Evolutionary conservation across 2,329 filamentous ascomycete species (phyloP).

Genomic region (Colletotrichum ledebouriae): DNA sequence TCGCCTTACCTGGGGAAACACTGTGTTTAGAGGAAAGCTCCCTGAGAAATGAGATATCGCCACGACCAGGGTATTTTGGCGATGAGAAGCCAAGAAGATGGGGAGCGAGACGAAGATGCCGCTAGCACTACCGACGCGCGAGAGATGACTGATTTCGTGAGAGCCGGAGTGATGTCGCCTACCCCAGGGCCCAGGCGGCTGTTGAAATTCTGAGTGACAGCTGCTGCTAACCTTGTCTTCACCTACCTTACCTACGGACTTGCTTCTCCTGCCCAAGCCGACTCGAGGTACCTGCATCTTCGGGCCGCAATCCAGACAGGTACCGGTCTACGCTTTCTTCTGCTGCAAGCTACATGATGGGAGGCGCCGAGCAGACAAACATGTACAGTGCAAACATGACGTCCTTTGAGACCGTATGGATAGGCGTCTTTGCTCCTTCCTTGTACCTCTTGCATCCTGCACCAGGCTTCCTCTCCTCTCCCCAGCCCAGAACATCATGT

Average conservation of each 20-base stretch:
- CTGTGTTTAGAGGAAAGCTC: no score
- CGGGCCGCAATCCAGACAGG: constrained; percentile 14
- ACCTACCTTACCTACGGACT: not conserved
- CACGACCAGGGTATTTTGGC: not conserved
- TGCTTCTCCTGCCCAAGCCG: constrained; percentile 5
- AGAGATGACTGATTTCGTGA: not conserved
- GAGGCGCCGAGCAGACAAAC: constrained; percentile 7
- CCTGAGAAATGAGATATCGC: no score
- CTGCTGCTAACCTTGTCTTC: not conserved
- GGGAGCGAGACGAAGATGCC: not conserved
- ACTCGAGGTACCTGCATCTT: constrained; percentile 27
- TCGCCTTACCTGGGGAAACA: no score
- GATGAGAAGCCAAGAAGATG: not conserved
- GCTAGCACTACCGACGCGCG: not conserved
- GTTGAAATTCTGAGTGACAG: constrained; percentile 14
- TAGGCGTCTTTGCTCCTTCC: not conserved
- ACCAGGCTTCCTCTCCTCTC: not conserved
- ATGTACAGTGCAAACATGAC: constrained; percentile 6
- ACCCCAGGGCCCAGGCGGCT: constrained; percentile 8
- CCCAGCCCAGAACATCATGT: constrained; percentile 8
- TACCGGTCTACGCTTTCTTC: not conserved
- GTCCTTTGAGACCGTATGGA: not conserved
- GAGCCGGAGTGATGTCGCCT: no score
- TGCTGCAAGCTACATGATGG: not conserved
- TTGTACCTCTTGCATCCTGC: not conserved